Evolutionary conservation across 345 rosid species (phyloP).

Genomic region (Laguncularia racemosa): DNA sequence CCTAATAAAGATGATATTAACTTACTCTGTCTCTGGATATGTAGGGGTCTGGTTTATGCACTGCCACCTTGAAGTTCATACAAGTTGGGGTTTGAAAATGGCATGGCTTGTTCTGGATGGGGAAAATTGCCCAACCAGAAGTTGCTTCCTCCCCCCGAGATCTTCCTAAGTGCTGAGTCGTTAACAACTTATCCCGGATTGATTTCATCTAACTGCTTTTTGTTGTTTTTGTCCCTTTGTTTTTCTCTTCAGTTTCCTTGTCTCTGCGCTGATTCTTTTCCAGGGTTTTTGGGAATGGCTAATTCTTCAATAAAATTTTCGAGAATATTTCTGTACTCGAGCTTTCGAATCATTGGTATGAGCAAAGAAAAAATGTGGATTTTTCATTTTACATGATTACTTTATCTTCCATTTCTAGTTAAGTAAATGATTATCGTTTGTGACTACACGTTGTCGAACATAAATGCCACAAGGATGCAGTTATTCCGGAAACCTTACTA

Average conservation of each 20-base stretch:
- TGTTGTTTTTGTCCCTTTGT: conserved; percentile 4
- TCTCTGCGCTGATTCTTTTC: not conserved
- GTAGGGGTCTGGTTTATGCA: conserved; percentile 33
- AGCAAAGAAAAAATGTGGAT: not conserved
- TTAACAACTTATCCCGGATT: not conserved
- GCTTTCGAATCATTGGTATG: no score
- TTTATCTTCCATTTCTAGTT: no score
- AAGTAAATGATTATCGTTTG: no score
- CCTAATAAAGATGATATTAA: no score
- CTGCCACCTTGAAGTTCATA: conserved; percentile 72
- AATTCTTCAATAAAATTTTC: not conserved
- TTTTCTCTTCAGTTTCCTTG: not conserved
- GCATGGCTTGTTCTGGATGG: conserved; percentile 71
- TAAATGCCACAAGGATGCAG: no score
- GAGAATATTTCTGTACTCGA: not conserved
- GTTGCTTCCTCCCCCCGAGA: conserved; percentile 59
- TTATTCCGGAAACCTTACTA: no score
- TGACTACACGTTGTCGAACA: no score
- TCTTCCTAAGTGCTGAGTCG: conserved; percentile 48
- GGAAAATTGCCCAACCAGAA: conserved; percentile 57
- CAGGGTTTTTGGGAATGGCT: conserved; percentile 1
- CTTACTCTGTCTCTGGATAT: no score
- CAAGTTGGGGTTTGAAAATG: conserved; percentile 72
- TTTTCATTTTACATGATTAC: not conserved
- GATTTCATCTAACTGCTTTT: conserved; percentile 2